Percentiles rank a stretch among this genome's conserved stretches.
Conservation (phyloP, 2,329 filamentous ascomycete species). For the Pseudogymnoascus sp. region DNA sequence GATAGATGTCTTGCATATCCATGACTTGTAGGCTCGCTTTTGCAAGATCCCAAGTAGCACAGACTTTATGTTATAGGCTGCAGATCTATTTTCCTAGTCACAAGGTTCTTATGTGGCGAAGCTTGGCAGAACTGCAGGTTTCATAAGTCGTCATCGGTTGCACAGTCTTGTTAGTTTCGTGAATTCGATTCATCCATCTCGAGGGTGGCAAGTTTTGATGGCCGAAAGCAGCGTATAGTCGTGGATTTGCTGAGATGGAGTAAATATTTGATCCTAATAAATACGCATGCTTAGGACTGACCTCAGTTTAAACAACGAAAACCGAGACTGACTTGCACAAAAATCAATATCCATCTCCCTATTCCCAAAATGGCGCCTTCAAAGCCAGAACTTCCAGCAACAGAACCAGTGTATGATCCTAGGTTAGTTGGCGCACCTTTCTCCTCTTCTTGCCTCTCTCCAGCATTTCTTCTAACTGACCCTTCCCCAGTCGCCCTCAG, state of each 20-base stretch:
- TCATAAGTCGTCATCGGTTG: not conserved
- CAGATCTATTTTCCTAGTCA: not conserved
- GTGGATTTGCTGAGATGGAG: not conserved
- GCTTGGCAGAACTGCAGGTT: not conserved
- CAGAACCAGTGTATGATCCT: not conserved
- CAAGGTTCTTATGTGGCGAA: not conserved
- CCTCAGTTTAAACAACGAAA: not conserved
- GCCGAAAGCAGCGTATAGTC: not conserved
- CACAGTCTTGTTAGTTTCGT: not conserved
- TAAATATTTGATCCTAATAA: not conserved
- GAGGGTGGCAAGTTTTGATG: not conserved
- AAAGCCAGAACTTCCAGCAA: not conserved
- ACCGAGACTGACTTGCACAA: not conserved
- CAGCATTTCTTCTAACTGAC: not conserved
- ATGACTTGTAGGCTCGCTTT: not conserved
- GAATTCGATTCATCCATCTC: not conserved
- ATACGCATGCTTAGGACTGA: not conserved
- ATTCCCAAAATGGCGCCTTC: not conserved
- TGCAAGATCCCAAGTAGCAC: not conserved
- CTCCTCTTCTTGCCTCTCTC: not conserved
- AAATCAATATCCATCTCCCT: not conserved
- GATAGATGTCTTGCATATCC: not conserved
- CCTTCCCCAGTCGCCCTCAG: slow-evolving; percentile 15
- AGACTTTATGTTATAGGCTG: not conserved
- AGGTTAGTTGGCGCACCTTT: not conserved